Conservation (phyloP, 2,329 filamentous ascomycete species). For the Cyphellophora attinorum region DNA sequence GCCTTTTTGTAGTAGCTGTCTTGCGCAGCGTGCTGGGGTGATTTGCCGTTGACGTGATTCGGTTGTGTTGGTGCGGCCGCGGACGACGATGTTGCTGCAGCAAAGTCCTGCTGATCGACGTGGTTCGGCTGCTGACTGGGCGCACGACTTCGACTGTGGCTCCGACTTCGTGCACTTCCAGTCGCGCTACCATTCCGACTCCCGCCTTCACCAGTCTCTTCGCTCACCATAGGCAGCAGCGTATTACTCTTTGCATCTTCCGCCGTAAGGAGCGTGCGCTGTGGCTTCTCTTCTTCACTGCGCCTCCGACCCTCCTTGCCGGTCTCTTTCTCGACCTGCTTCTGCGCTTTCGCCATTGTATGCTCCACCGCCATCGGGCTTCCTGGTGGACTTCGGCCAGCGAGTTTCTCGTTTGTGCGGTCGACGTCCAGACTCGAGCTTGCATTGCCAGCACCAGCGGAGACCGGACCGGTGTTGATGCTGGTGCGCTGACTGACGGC, state of each 20-base stretch:
- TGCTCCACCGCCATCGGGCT: conserved; percentile 35
- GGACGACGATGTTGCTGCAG: too few relatives aligned
- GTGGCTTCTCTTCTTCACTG: conserved; percentile 51
- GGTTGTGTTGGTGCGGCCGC: too few relatives aligned
- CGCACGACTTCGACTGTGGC: background rate
- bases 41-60: too few relatives aligned
- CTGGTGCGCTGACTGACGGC: conserved; percentile 2
- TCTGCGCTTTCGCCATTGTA: conserved; percentile 52
- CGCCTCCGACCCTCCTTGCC: conserved; percentile 27
- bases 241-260: conserved; percentile 46
- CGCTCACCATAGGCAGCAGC: conserved; percentile 63
- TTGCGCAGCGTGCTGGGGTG: background rate
- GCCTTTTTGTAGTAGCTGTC: background rate
- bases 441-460: background rate
- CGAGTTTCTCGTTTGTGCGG: conserved; percentile 4
- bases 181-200: background rate
- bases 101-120: too few relatives aligned
- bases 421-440: background rate
- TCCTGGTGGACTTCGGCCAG: conserved; percentile 20
- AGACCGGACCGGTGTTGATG: background rate
- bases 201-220: background rate
- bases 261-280: conserved; percentile 50
- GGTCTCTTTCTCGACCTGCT: conserved; percentile 50
- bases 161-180: too few relatives aligned
- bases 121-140: background rate